These are phyloP conservation scores for Claviceps digitariae DNA, from an alignment of 2,329 filamentous ascomycete genomes.

Conservation along the genomic window DNA sequence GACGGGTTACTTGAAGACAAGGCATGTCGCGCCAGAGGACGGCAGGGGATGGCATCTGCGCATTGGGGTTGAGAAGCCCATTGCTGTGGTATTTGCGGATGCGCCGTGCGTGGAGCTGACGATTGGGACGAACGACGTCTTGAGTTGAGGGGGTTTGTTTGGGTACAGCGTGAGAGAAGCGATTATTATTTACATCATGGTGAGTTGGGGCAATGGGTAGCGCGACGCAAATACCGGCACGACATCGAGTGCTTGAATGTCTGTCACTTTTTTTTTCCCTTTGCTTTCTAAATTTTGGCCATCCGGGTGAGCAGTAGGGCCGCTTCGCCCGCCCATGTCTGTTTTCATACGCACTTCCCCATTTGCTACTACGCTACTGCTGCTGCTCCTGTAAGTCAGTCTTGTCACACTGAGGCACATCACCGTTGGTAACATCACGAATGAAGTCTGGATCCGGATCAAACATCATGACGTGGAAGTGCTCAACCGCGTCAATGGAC, in stretches of 20 bases:
- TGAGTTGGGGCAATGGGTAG: not conserved
- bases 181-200: not conserved
- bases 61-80: conserved; percentile 56
- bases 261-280: too few species aligned
- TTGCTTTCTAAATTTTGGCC: too few species aligned
- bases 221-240: not conserved
- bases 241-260: not conserved
- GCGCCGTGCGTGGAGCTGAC: conserved; percentile 49
- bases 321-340: too few species aligned
- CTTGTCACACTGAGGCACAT: conserved; percentile 50
- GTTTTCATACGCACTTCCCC: not conserved
- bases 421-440: conserved; percentile 55
- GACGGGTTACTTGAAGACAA: conserved; percentile 26
- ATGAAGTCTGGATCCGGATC: conserved; percentile 60
- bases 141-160: not conserved
- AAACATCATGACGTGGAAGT: conserved; percentile 89
- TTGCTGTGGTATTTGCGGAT: conserved; percentile 59
- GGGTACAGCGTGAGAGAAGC: not conserved
- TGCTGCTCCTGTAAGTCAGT: conserved; percentile 4
- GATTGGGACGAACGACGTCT: conserved; percentile 15
- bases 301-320: too few species aligned
- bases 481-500: conserved; percentile 75
- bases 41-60: conserved; percentile 35
- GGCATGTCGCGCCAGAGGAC: conserved; percentile 5
- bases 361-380: not conserved